Conservation (phyloP, 2,329 filamentous ascomycete genomes). For the Stachybotrys chartarum region DNA sequence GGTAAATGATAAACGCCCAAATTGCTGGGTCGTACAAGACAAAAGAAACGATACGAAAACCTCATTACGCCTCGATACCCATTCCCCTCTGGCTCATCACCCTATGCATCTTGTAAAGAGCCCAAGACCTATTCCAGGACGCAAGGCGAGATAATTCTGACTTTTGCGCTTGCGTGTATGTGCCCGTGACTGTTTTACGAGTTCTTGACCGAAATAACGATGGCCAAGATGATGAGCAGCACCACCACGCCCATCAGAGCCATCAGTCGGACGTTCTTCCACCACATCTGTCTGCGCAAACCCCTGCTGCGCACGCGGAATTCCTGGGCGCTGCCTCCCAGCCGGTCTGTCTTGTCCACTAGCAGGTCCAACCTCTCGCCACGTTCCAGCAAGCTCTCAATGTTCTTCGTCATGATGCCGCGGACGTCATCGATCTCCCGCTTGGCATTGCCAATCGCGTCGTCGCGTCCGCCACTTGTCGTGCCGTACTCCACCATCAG, state of each 20-base stretch:
- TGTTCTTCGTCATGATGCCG: constrained; percentile 93
- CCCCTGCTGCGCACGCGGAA: constrained; percentile 84
- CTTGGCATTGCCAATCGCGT: constrained; percentile 77
- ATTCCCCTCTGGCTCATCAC: no score
- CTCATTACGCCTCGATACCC: no score
- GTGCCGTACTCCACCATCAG: constrained; percentile 83
- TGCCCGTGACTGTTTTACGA: no score
- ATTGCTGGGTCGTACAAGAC: no score
- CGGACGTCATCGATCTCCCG: constrained; percentile 87
- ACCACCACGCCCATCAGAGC: constrained; percentile 66
- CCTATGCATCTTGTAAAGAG: no score
- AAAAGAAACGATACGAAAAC: no score
- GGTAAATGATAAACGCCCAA: no score
- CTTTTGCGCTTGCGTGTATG: no score
- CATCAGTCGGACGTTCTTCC: constrained; percentile 98
- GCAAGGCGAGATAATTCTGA: no score
- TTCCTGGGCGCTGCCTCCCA: constrained; percentile 83
- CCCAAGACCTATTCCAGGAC: no score
- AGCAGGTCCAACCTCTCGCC: constrained; percentile 90
- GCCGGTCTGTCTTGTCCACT: constrained; percentile 90
- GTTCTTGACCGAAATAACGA: constrained; percentile 47
- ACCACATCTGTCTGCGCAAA: constrained; percentile 94
- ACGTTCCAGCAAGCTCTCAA: constrained; percentile 79
- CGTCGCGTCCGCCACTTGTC: constrained; percentile 64
- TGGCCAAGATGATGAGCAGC: constrained; percentile 46